These are phyloP conservation scores for Tylopilus sp. DNA, from an alignment of 1,284 basidiomycete species.

Conservation along the genomic window DNA sequence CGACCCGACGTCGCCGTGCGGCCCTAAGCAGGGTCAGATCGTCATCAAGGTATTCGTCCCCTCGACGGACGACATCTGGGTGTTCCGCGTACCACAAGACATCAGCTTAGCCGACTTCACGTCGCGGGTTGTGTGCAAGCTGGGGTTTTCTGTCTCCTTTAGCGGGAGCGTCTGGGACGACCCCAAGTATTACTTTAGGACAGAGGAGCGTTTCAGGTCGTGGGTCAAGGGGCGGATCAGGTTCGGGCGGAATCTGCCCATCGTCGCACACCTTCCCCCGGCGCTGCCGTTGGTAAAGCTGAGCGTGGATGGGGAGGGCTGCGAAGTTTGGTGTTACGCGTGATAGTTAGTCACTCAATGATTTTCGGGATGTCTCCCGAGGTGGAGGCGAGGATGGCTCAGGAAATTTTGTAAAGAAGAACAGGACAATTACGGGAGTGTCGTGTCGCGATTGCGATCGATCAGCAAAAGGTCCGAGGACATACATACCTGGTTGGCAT, in stretches of 20 bases:
- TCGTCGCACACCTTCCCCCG: constrained; percentile 26
- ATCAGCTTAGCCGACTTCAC: constrained; percentile 32
- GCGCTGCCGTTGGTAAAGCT: constrained; percentile 18
- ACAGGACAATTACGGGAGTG: background rate
- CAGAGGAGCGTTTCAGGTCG: constrained; percentile 22
- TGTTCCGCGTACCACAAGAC: constrained; percentile 35
- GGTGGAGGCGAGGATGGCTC: background rate
- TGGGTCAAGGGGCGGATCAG: constrained; percentile 27
- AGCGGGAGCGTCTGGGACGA: constrained; percentile 33
- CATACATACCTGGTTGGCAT: background rate
- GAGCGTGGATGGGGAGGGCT: constrained; percentile 14
- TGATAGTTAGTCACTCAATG: background rate
- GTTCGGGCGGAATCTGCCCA: constrained; percentile 31
- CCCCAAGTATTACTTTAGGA: constrained; percentile 29
- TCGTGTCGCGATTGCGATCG: background rate
- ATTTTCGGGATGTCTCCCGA: background rate
- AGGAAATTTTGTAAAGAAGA: background rate
- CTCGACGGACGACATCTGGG: constrained; percentile 40
- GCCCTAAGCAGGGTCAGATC: constrained; percentile 35
- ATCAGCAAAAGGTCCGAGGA: background rate
- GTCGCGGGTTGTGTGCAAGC: constrained; percentile 34
- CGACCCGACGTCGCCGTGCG: constrained; percentile 27
- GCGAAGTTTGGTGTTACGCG: constrained; percentile 27
- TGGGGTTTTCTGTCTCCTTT: constrained; percentile 37
- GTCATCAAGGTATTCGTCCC: constrained; percentile 42